Evolutionary conservation across 2,329 filamentous ascomycete species (phyloP).

Genomic region (Ophioceras dolichostomum): DNA sequence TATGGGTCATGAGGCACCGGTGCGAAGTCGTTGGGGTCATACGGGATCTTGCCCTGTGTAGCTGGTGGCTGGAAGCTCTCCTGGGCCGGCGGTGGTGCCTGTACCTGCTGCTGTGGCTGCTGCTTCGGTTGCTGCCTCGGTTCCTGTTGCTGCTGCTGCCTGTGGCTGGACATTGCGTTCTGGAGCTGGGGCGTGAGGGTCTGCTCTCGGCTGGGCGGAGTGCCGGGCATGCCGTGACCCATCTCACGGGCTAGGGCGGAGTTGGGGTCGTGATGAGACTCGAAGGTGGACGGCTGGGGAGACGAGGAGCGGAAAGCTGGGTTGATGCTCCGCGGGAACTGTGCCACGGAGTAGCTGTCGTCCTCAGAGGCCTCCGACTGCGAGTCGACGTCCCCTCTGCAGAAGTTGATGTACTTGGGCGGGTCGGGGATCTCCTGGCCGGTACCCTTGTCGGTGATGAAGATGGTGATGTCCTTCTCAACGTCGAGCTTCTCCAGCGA

Average conservation of each 20-base stretch:
- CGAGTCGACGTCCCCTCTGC: conserved; percentile 75
- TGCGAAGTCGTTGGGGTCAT: conserved; percentile 48
- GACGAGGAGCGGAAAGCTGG: conserved; percentile 93
- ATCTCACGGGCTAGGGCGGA: conserved; percentile 60
- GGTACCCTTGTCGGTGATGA: conserved; percentile 82
- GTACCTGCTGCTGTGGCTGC: conserved; percentile 8
- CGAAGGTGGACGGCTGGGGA: conserved; percentile 83
- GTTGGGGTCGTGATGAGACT: conserved; percentile 82
- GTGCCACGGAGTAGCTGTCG: conserved; percentile 83
- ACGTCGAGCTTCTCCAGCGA: conserved; percentile 90
- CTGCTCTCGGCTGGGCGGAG: conserved; percentile 34
- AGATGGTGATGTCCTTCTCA: conserved; percentile 80
- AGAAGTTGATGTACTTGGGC: conserved; percentile 98
- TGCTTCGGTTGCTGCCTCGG: conserved; percentile 11
- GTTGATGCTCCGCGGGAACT: conserved; percentile 92
- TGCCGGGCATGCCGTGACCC: conserved; percentile 39
- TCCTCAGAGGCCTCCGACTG: conserved; percentile 78
- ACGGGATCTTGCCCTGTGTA: conserved; percentile 16
- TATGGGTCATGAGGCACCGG: conserved; percentile 85
- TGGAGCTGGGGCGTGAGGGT: conserved; percentile 39
- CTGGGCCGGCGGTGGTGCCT: not conserved
- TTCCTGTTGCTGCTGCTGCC: conserved; percentile 5
- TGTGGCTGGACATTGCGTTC: conserved; percentile 14
- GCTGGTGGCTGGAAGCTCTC: not conserved
- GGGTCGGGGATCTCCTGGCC: conserved; percentile 96